Base-by-base conservation (phyloP, 768 basidiomycete genomes). In the Coprinellus aureogranulatus region DNA sequence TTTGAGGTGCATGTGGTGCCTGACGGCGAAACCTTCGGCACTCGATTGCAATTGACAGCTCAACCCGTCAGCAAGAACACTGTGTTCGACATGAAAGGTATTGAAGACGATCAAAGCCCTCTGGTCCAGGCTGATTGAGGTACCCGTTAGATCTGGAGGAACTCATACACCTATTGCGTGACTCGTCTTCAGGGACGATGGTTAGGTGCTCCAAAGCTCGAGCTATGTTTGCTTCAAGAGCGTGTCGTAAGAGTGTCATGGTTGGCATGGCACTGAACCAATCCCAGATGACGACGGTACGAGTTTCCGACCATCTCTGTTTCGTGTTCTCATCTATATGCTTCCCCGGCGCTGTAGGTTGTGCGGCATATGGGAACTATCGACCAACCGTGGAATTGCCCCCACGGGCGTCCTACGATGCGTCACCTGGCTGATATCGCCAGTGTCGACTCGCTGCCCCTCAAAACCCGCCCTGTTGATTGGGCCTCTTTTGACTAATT, bases 231-330 rank as follows among this genome's bases (percentile, higher is more conserved):
- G 97, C 97, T 0, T 91, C 88, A 82, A 83, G 95, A 34, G 97
- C 97, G 0, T 99, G 97, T 72, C 71, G 96, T 61, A 94, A 91
- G 75, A 98, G 94, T 70, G 87, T 97, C 41, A 99, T 98, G 97
- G 80, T 98, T 44, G 95, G 97, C 3, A 91, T 84, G 75, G 79
- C 94, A 11, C 77, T 98, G 59, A 93, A 81, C 37, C 77, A 72
- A 58, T 70, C 75, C 16, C 92, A 91, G 66, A 98, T 99, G 96
- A 81, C 77, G 20, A 66, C 77, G 59, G 89, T 92, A 64, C 68
- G 83, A 23, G 25, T 10, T n/a, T 47, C 94, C 82, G 77, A 22
- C 65, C 76, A 57, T 88, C 91, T 62, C 68, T 31, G 14, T 46
- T 8, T 20, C 23, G 23, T 34, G 22, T 41, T 53, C 47, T 64